phyloP scores from a whole-genome alignment of 768 basidiomycete genomes.

The Melanogaster broomeanus region DNA sequence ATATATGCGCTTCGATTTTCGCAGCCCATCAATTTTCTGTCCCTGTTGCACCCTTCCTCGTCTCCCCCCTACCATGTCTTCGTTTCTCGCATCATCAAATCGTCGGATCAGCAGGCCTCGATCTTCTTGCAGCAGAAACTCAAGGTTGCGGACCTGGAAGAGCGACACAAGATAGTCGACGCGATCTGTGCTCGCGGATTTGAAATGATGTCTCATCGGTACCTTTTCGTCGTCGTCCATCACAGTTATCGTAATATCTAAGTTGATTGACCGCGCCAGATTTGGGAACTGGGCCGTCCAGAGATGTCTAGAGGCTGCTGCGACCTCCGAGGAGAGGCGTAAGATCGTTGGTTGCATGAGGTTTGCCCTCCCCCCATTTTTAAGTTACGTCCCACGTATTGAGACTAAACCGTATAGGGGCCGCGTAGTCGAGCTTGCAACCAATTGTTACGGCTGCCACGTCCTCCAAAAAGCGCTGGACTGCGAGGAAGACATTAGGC shows the following conservation, averaged over 20 bases:
- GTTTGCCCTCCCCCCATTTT: conserved; percentile 37
- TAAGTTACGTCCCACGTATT: conserved; percentile 7
- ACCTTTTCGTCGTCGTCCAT: conserved; percentile 7
- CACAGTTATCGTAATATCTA: background rate
- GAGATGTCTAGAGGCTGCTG: conserved; percentile 80
- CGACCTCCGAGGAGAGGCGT: conserved; percentile 69
- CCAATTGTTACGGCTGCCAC: conserved; percentile 88
- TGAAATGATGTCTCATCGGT: conserved; percentile 94
- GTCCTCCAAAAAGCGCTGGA: conserved; percentile 89
- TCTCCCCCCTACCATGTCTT: conserved; percentile 83
- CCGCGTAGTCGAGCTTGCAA: conserved; percentile 82
- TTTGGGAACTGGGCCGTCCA: conserved; percentile 94
- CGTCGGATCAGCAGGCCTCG: conserved; percentile 87
- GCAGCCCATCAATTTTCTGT: conserved; percentile 88
- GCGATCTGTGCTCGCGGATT: conserved; percentile 83
- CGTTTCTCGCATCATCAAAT: conserved; percentile 84
- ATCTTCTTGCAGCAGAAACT: conserved; percentile 90
- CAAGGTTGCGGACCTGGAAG: conserved; percentile 78
- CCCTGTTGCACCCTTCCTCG: conserved; percentile 81
- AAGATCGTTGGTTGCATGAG: conserved; percentile 89
- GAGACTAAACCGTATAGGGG: conserved; percentile 46
- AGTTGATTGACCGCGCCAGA: conserved; percentile 38
- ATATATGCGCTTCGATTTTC: conserved; percentile 6
- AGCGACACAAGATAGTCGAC: conserved; percentile 82
- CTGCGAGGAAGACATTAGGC: conserved; percentile 84